Base-by-base conservation (phyloP, 1,139 yeast genomes). In the Taphrina deformans region DNA sequence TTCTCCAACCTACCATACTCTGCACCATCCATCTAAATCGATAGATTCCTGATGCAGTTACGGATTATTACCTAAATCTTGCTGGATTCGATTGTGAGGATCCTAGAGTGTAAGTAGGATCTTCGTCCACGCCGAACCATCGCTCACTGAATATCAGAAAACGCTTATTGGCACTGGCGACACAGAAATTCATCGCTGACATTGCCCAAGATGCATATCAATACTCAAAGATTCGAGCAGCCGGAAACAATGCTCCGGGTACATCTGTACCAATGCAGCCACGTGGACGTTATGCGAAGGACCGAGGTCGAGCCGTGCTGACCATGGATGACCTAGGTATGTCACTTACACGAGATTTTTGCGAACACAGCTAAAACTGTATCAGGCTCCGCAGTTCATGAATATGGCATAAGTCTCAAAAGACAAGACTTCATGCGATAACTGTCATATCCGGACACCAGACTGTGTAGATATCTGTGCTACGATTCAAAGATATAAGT, bases 201-300 rank as follows among this genome's bases (percentile, higher is more conserved):
- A 87, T 95, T 45, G 97, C 99, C 0, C 91, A 92, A 23, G 98
- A 95, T 75, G 98, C 99, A 0, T 93, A 90, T 75, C 99, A 95
- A 74, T 92, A 90, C 74, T 88, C 96, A 10, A 80, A 98, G 68
- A 93, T 95, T 71, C 82, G 98, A 12, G 71, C 70, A 3, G 56
- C 51, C 33, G 67, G 55, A 38, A 62, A 64, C 44, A 67, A 69
- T 12, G 56, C 67, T 46, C 68, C 68, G 23, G 68, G 65, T 29
- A 66, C 69, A n/a, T 58, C 68, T 9, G 68, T 66, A 1, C 63
- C 63, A 14, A 50, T 53, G 27, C 56, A 51, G 21, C 63, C 63
- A 6, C 67, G 67, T 10, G 71, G 71, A 7, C 62, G 67, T 10
- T 52, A 63, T 14, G 62, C 64, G 33, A 82, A 82, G 69, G 86